Evolutionary conservation across 768 basidiomycete species (phyloP).

Genomic region (Tubosaeta sp.): DNA sequence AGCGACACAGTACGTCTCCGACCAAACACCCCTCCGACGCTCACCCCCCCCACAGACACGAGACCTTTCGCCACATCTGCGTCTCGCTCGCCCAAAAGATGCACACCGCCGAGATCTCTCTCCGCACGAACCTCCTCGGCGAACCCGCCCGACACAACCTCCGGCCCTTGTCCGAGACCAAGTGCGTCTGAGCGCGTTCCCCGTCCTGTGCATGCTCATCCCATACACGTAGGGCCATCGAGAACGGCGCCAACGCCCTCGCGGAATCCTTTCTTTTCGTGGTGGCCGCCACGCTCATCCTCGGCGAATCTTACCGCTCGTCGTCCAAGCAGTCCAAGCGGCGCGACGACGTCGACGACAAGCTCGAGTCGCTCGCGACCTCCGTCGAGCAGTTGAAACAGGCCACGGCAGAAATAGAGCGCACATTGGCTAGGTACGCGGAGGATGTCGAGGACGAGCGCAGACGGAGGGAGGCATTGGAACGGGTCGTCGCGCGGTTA

Average conservation of each 20-base stretch:
- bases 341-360: constrained; percentile 69
- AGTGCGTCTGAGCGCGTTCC: constrained; percentile 39
- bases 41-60: constrained; percentile 46
- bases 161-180: constrained; percentile 72
- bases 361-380: constrained; percentile 53
- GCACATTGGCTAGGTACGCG: constrained; percentile 40
- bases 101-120: constrained; percentile 67
- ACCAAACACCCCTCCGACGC: not conserved
- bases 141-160: constrained; percentile 64
- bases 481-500: constrained; percentile 57
- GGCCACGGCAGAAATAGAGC: constrained; percentile 40
- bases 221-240: constrained; percentile 60
- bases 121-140: constrained; percentile 73
- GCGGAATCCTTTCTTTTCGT: constrained; percentile 83
- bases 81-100: constrained; percentile 71
- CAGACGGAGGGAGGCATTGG: constrained; percentile 59
- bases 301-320: constrained; percentile 74
- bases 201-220: not conserved
- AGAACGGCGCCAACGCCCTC: constrained; percentile 79
- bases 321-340: constrained; percentile 66
- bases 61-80: constrained; percentile 65
- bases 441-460: constrained; percentile 33
- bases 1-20: constrained; percentile 57
- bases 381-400: constrained; percentile 44
- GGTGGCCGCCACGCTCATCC: constrained; percentile 69